These are phyloP conservation scores for Coniochaeta pulveracea DNA, from an alignment of 2,329 filamentous ascomycete genomes.

Conservation along the genomic window DNA sequence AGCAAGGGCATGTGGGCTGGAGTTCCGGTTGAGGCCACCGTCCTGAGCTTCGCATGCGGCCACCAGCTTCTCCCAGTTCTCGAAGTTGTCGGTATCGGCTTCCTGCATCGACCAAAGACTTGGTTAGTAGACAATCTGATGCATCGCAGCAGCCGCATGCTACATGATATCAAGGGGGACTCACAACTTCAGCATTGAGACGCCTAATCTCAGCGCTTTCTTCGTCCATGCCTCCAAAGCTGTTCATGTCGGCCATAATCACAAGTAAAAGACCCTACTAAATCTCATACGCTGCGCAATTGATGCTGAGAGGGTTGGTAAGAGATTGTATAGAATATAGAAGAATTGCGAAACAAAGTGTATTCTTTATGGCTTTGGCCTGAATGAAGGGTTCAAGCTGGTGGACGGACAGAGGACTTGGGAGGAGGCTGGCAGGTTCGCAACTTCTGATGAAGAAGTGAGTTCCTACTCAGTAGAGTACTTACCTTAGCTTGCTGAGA, in stretches of 20 bases:
- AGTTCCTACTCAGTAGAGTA: no score
- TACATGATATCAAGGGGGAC: slow-evolving; percentile 19
- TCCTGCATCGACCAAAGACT: slow-evolving; percentile 27
- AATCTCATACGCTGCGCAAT: no score
- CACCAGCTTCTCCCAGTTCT: slow-evolving; percentile 88
- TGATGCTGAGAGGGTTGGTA: no score
- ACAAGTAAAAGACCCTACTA: no score
- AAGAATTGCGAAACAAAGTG: no score
- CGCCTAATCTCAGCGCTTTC: slow-evolving; percentile 75
- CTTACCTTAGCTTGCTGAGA: no score
- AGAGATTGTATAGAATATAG: no score
- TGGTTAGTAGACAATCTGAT: slow-evolving; percentile 12
- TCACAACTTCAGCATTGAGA: slow-evolving; percentile 66
- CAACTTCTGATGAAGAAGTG: no score
- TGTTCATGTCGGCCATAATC: slow-evolving; percentile 58
- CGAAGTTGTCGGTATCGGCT: slow-evolving; percentile 77
- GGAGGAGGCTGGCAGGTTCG: no score
- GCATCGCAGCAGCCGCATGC: not conserved
- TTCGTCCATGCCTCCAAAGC: slow-evolving; percentile 65
- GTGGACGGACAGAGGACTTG: no score
- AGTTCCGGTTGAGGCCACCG: slow-evolving; percentile 91
- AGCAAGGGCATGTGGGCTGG: slow-evolving; percentile 83
- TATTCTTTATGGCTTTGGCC: no score
- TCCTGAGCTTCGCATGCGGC: slow-evolving; percentile 75
- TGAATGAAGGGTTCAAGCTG: no score